These are phyloP conservation scores for Malassezia slooffiae DNA, from an alignment of 1,284 basidiomycete genomes.

Conservation along the genomic window DNA sequence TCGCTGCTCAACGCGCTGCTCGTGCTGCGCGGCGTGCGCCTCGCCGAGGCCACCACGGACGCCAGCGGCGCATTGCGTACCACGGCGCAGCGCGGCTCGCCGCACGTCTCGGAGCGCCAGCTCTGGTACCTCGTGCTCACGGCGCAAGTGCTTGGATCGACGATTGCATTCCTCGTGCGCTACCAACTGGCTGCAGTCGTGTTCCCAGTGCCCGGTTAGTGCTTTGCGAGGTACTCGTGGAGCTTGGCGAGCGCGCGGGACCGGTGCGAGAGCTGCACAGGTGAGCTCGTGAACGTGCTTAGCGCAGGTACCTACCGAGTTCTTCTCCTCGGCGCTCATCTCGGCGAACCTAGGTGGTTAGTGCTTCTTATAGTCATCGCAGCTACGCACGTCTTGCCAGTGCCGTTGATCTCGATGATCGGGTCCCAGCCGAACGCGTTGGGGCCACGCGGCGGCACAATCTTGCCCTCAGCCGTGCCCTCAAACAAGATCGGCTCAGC, in stretches of 20 bases:
- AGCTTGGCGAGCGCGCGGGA: constrained; percentile 11
- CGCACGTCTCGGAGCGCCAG: constrained; percentile 22
- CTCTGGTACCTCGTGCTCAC: constrained; percentile 33
- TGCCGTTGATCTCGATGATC: constrained; percentile 64
- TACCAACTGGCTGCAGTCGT: constrained; percentile 36
- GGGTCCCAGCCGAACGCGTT: constrained; percentile 79
- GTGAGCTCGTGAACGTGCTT: too few species aligned
- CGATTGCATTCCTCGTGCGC: constrained; percentile 33
- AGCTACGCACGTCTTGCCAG: constrained; percentile 60
- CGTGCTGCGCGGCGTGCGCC: constrained; percentile 26
- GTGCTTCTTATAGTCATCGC: neutral
- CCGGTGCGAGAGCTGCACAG: constrained; percentile 16
- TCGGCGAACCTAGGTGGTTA: constrained; percentile 57
- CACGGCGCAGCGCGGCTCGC: constrained; percentile 8
- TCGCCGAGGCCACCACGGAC: neutral
- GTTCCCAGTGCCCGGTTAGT: constrained; percentile 22
- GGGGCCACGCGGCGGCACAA: constrained; percentile 73
- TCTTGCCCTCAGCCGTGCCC: constrained; percentile 72
- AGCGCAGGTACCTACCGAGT: constrained; percentile 48
- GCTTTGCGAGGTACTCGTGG: neutral
- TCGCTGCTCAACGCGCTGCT: constrained; percentile 42
- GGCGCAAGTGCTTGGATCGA: constrained; percentile 27
- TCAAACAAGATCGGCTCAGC: constrained; percentile 60
- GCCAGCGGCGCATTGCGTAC: constrained; percentile 1
- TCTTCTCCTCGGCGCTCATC: constrained; percentile 75